Conservation (phyloP, 2,329 filamentous ascomycete species). For the Setomelanomma holmii region DNA sequence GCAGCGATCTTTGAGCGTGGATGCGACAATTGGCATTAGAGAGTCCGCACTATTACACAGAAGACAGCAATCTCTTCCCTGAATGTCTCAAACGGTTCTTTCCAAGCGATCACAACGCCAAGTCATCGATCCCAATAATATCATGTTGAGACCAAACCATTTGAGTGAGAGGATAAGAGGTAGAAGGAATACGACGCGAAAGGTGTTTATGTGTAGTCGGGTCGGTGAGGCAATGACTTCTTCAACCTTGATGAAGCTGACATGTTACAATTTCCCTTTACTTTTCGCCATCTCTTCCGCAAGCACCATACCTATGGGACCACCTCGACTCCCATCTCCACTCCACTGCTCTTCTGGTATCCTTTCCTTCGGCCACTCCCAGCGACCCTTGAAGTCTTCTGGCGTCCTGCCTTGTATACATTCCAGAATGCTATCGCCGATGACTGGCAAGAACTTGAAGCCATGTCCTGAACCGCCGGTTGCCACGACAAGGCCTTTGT, state of each 20-base stretch:
- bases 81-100: no score
- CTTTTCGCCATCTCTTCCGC: constrained; percentile 52
- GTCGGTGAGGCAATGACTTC: not conserved
- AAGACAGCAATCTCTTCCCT: no score
- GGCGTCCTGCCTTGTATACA: constrained; percentile 53
- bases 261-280: constrained; percentile 33
- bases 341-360: constrained; percentile 46
- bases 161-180: no score
- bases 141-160: no score
- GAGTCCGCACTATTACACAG: no score
- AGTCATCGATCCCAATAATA: no score
- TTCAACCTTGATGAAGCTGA: no score
- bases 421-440: constrained; percentile 63
- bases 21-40: no score
- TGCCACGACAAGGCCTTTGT: constrained; percentile 63
- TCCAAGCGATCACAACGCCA: no score
- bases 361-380: constrained; percentile 58
- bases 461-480: constrained; percentile 69
- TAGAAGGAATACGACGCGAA: no score
- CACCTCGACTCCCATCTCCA: constrained; percentile 49
- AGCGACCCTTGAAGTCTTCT: constrained; percentile 67
- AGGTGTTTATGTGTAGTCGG: not conserved
- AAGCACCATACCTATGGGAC: constrained; percentile 46
- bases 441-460: constrained; percentile 67
- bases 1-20: no score